These are phyloP conservation scores for Blastobotrys serpentis DNA, from an alignment of 1,139 yeast genomes.

Conservation along the genomic window DNA sequence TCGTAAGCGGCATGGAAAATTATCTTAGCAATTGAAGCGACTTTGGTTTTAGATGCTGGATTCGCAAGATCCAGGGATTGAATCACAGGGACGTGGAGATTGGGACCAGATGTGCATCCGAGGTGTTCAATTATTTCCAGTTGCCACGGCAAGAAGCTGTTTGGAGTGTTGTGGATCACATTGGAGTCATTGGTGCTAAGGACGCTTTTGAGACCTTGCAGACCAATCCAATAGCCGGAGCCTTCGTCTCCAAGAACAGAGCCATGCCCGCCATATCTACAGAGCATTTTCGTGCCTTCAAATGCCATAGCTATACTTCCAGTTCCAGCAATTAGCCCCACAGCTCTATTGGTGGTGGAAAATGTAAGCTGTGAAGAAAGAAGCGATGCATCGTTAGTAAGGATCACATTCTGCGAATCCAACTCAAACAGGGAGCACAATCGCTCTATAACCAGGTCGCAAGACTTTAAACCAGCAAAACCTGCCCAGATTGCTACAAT, in stretches of 20 bases:
- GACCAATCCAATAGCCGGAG: conserved; percentile 31
- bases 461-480: conserved; percentile 18
- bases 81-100: conserved; percentile 14
- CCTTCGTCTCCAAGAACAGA: conserved; percentile 33
- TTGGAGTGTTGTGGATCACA: background rate
- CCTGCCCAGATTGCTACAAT: conserved; percentile 17
- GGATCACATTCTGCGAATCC: background rate
- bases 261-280: conserved; percentile 32
- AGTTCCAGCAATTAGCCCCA: conserved; percentile 31
- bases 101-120: conserved; percentile 1
- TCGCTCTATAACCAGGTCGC: background rate
- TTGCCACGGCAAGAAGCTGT: conserved; percentile 14
- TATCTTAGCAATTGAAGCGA: conserved; percentile 11
- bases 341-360: conserved; percentile 6
- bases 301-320: conserved; percentile 31
- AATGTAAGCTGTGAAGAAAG: conserved; percentile 15
- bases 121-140: conserved; percentile 9
- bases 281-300: conserved; percentile 11
- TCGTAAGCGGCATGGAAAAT: conserved; percentile 15
- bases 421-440: conserved; percentile 9
- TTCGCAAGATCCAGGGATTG: conserved; percentile 5
- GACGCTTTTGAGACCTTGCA: conserved; percentile 23
- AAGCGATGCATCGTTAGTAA: conserved; percentile 18
- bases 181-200: conserved; percentile 14
- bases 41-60: conserved; percentile 2